These are phyloP conservation scores for Cercospora zeina DNA, from an alignment of 2,329 filamentous ascomycete species.

Conservation along the genomic window DNA sequence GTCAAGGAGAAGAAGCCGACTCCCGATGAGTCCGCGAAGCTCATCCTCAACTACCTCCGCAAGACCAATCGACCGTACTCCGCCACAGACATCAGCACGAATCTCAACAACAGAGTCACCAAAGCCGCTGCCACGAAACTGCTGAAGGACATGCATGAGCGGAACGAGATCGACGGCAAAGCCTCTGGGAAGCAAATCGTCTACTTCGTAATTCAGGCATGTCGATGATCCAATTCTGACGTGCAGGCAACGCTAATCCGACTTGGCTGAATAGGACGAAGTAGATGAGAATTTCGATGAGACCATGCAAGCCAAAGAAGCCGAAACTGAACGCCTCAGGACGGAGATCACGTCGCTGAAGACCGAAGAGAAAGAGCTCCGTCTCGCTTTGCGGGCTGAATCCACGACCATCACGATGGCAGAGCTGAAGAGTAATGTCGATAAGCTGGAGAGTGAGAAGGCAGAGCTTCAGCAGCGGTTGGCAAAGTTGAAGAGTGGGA, in stretches of 20 bases:
- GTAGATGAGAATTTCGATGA: constrained; percentile 52
- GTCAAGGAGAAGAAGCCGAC: constrained; percentile 35
- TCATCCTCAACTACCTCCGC: constrained; percentile 39
- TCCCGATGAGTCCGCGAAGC: constrained; percentile 35
- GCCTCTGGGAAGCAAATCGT: constrained; percentile 62
- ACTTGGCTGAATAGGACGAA: constrained; percentile 47
- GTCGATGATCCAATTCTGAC: background rate
- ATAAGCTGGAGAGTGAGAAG: constrained; percentile 50
- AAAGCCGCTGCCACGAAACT: constrained; percentile 59
- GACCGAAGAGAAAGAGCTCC: constrained; percentile 52
- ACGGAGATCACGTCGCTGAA: constrained; percentile 49
- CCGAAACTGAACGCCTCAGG: constrained; percentile 51
- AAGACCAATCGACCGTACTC: constrained; percentile 40
- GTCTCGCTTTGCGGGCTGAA: constrained; percentile 49
- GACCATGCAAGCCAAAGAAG: constrained; percentile 52
- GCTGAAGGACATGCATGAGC: constrained; percentile 63
- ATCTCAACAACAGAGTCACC: constrained; percentile 41
- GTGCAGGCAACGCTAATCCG: background rate
- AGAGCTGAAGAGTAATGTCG: constrained; percentile 51
- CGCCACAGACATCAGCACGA: constrained; percentile 41
- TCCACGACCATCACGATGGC: constrained; percentile 53
- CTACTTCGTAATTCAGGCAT: constrained; percentile 57
- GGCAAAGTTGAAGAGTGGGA: constrained; percentile 44
- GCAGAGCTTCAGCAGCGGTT: constrained; percentile 46
- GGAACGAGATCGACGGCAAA: constrained; percentile 59